Evolutionary conservation across 805 yeast species (phyloP), one percentile per base, ranked within the genome.

Genomic region (Hanseniaspora pseudoguilliermondii): DNA sequence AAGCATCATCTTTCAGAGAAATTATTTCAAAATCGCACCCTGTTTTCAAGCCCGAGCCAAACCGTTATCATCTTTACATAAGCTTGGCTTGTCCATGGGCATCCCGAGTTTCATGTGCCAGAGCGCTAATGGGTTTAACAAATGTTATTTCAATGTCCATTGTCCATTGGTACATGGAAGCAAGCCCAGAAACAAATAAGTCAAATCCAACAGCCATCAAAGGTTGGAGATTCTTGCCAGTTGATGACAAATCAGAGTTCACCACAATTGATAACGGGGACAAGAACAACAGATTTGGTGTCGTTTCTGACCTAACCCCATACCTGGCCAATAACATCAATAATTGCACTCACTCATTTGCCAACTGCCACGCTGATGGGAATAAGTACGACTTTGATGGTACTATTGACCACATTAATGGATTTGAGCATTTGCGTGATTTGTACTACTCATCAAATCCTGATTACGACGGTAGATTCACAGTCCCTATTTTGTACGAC

Each of bases 11-110:
- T n/a, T 88, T 88, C 68, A 75, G 95, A 65, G 79, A 84, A 64
- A 69, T 69, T 25, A 81, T 89, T 47, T 78, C 85, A 2, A 62
- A 76, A 29, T 73, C 80, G 1, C 86, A 82, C 16, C 77, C 87
- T 15, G 68, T 74, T 58, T 86, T 81, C 66, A 73, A 80, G 18
- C 87, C 96, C 5, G 96, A 88, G 64, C 75, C 77, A 47, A 79
- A 79, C 57, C 77, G 98, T 63, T 91, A 91, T 66, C 95, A 90
- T 69, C 75, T 89, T 55, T 90, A 85, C 63, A 95, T 88, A 11
- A 84, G 93, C 0, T 73, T 76, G 49, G 96, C 96, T 1, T 91
- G 98, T 70, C 97, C 98, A 4, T 91, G 97, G 79, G 97, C 97
- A 0, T 95, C 87, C 65, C 76, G 97, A 59, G 80, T 90, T 0